Conservation (phyloP, 2,329 filamentous ascomycete species). For the Phyllosticta citriasiana region DNA sequence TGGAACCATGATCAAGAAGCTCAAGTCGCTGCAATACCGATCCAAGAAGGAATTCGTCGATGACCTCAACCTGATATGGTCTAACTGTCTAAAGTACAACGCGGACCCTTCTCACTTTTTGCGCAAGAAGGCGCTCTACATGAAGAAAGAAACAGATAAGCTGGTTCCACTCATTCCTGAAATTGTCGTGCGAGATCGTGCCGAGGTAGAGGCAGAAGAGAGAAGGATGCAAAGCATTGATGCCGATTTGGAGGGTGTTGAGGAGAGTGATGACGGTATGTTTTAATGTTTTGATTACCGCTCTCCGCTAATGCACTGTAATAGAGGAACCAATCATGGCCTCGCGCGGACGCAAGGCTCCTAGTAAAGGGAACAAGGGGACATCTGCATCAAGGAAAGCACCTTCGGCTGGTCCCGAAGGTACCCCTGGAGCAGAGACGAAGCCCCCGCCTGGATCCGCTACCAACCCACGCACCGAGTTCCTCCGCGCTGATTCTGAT, state of each 20-base stretch:
- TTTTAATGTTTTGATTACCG: conserved; percentile 2
- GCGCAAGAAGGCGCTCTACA: conserved; percentile 85
- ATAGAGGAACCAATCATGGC: conserved; percentile 85
- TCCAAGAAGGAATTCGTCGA: conserved; percentile 85
- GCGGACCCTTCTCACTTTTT: conserved; percentile 78
- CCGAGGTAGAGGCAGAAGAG: conserved; percentile 69
- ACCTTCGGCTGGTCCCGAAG: conserved; percentile 62
- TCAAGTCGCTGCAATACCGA: conserved; percentile 54
- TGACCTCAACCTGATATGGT: conserved; percentile 91
- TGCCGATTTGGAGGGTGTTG: conserved; percentile 37
- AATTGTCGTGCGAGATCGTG: conserved; percentile 77
- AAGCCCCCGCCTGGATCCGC: conserved; percentile 56
- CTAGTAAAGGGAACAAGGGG: conserved; percentile 63
- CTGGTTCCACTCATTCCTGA: conserved; percentile 92
- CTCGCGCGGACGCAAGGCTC: conserved; percentile 81
- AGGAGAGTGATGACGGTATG: conserved; percentile 75
- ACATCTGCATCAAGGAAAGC: conserved; percentile 58
- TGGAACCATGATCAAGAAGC: conserved; percentile 95
- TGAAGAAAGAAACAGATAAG: conserved; percentile 97
- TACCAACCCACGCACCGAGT: conserved; percentile 42
- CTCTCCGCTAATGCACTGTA: background rate
- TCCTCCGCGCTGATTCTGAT: conserved; percentile 62
- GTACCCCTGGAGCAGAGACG: conserved; percentile 64
- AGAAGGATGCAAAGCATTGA: conserved; percentile 70
- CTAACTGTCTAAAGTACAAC: conserved; percentile 94